A percentile compares a stretch with the other conserved stretches of the same genome.
These are phyloP conservation scores for Leptosphaerulina australis DNA, from an alignment of 2,329 filamentous ascomycete genomes.

Conservation along the genomic window DNA sequence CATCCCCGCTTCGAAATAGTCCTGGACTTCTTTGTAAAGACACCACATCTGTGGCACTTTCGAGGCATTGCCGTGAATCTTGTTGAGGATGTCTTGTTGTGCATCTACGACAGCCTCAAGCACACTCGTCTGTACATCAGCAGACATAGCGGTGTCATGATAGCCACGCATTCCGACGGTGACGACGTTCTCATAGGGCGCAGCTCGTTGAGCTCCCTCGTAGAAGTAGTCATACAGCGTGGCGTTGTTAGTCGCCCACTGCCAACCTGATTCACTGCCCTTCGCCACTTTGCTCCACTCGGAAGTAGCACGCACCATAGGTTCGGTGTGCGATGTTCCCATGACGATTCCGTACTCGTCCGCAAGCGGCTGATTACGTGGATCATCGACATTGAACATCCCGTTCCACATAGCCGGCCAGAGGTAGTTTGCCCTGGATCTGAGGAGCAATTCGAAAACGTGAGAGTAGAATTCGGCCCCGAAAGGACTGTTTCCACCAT, in stretches of 20 bases:
- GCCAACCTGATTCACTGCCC: slow-evolving; percentile 62
- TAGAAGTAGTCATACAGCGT: slow-evolving; percentile 72
- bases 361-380: slow-evolving; percentile 69
- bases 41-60: slow-evolving; percentile 73
- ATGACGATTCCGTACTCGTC: slow-evolving; percentile 78
- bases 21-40: slow-evolving; percentile 75
- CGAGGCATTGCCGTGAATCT: slow-evolving; percentile 60
- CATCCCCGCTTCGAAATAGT: slow-evolving; percentile 70
- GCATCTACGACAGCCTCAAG: slow-evolving; percentile 66
- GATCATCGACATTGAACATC: slow-evolving; percentile 75
- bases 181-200: slow-evolving; percentile 69
- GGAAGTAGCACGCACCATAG: slow-evolving; percentile 66
- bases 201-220: slow-evolving; percentile 69
- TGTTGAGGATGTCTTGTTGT: slow-evolving; percentile 64
- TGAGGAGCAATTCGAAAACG: slow-evolving; percentile 73
- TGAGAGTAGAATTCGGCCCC: slow-evolving; percentile 70
- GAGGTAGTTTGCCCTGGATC: slow-evolving; percentile 74
- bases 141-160: slow-evolving; percentile 68
- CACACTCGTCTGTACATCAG: slow-evolving; percentile 62
- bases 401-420: slow-evolving; percentile 75
- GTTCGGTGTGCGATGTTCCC: slow-evolving; percentile 75
- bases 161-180: slow-evolving; percentile 73
- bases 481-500: slow-evolving; percentile 51
- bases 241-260: slow-evolving; percentile 71
- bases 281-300: slow-evolving; percentile 57